A percentile compares a stretch with the other conserved stretches of the same genome.
phyloP scores from a whole-genome alignment of 163 green algal genomes.

The Scenedesmus sp. region DNA sequence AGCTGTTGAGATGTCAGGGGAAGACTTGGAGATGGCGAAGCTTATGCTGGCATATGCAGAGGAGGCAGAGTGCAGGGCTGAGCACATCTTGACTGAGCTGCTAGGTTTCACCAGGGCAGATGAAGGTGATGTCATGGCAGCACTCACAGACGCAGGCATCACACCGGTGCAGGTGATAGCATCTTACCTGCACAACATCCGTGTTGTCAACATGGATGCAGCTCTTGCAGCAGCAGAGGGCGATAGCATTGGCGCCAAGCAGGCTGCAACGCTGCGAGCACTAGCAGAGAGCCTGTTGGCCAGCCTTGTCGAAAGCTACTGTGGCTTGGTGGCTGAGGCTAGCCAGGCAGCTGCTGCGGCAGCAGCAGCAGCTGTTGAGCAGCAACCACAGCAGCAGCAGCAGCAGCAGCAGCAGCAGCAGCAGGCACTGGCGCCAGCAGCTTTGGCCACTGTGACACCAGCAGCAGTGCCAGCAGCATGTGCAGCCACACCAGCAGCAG shows the following conservation, averaged over 20 bases:
- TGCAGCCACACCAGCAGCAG: not conserved
- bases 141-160: constrained; percentile 8
- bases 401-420: constrained; percentile 36
- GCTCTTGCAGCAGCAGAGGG: constrained; percentile 36
- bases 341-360: not conserved
- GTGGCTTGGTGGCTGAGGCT: constrained; percentile 8
- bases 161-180: constrained; percentile 16
- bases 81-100: constrained; percentile 18
- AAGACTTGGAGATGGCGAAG: constrained; percentile 30
- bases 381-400: constrained; percentile 10
- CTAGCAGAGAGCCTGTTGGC: constrained; percentile 26
- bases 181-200: constrained; percentile 54
- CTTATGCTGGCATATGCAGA: constrained; percentile 20
- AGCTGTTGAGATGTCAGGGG: constrained; percentile 20
- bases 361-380: not conserved
- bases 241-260: not conserved
- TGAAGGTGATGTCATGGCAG: constrained; percentile 21
- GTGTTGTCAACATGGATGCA: constrained; percentile 45
- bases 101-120: constrained; percentile 16
- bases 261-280: not conserved
- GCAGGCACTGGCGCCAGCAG: not conserved
- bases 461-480: constrained; percentile 9
- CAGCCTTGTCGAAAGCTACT: constrained; percentile 43
- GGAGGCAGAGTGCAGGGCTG: not conserved
- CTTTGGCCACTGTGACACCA: not conserved